Evolutionary conservation across 176 grass and related monocot species (phyloP), one percentile per base, ranked within the genome.

Genomic region (Oryza glaberrima): DNA sequence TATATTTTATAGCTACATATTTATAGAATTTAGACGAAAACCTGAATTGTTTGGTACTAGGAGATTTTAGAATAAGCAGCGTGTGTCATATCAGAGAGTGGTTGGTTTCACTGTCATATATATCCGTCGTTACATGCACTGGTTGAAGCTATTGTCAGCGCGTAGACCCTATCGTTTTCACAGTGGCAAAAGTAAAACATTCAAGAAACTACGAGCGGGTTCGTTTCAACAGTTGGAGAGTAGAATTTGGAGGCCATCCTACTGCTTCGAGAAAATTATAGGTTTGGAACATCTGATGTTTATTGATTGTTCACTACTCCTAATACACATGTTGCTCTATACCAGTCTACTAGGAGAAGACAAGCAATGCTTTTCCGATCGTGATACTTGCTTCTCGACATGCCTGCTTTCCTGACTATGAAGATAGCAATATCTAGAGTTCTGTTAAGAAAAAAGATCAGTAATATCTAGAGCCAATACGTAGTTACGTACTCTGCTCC

Each of bases 181-280:
- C 22, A 17, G 77, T 70, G 23, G 4, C 60, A 20, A 58, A 67
- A 69, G 32, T 22, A 68, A 68, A 45, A 66, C 15, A 25, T 45
- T 86, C 61, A 69, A 5, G 77, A 87, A 81, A 63, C 52, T 60
- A 22, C 60, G 60, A 81, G 85, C 9, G 77, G 6, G 22, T 81
- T 86, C 46, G 14, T 79, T 22, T 22, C 58, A 72, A 8, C 5
- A 1, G 22, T 61, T 15, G 11, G 35, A 63, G 52, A 73, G 12
- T 73, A 9, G 73, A 69, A 51, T 25, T 77, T 34, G 19, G 58
- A 11, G 56, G 48, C 22, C 28, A 35, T 61, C 34, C 56, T 49
- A 66, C 44, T 83, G 82, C 65, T 41, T 66, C 58, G 70, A 22
- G 81, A 48, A 75, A 74, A 65, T n/a, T 66, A 85, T 69, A 44